Evolutionary conservation across 1,284 basidiomycete species (phyloP).

Genomic region (Tilletia setariae): DNA sequence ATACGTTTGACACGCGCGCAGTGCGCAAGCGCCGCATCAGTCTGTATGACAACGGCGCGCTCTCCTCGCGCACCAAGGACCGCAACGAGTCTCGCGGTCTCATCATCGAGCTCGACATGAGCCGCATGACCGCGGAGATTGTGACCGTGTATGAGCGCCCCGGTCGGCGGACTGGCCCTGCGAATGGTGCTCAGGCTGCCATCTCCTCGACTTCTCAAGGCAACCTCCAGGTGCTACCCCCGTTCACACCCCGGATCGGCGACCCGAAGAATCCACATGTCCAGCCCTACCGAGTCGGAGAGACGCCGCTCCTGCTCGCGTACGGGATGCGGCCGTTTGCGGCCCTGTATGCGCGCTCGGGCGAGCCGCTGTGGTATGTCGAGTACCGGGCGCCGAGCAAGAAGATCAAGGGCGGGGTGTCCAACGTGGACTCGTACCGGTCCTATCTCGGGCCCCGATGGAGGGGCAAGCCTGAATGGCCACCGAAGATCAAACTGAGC

Average conservation of each 20-base stretch:
- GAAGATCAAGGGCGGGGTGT: not conserved
- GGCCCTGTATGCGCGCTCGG: not conserved
- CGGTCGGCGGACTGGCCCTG: too few species aligned
- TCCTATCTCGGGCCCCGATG: not conserved
- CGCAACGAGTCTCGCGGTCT: constrained; percentile 9
- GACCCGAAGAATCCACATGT: not conserved
- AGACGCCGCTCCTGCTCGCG: not conserved
- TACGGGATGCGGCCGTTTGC: not conserved
- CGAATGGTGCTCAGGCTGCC: too few species aligned
- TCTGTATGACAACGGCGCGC: constrained; percentile 8
- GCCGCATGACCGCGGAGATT: not conserved
- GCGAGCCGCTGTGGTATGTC: not conserved
- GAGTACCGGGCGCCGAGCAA: not conserved
- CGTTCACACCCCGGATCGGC: not conserved
- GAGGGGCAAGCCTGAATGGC: constrained; percentile 2
- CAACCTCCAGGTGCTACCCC: not conserved
- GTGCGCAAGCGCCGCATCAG: not conserved
- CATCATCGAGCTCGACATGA: constrained; percentile 16
- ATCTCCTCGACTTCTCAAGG: constrained; percentile 4
- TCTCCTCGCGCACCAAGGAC: not conserved
- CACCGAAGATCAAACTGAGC: not conserved
- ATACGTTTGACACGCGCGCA: not conserved
- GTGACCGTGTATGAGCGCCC: not conserved
- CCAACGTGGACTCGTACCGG: not conserved
- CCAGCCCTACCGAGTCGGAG: not conserved